These are phyloP conservation scores for Ricinus communis DNA, from an alignment of 345 rosid species.

Conservation along the genomic window DNA sequence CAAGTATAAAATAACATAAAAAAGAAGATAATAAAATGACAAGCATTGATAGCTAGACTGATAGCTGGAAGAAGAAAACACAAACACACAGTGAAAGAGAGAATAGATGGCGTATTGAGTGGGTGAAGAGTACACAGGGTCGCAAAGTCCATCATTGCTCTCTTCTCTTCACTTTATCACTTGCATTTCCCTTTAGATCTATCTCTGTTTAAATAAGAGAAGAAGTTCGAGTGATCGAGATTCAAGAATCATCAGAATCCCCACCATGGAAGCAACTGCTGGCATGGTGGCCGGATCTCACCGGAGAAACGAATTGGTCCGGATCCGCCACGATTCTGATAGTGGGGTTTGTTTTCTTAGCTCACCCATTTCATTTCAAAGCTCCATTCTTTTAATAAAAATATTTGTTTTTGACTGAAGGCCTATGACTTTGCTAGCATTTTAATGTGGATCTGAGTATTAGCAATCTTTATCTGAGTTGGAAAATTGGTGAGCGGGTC, in stretches of 20 bases:
- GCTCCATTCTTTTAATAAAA: neutral
- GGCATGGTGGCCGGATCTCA: slow-evolving; percentile 99
- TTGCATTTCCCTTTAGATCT: slow-evolving; percentile 18
- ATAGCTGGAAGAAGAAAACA: slow-evolving; percentile 10
- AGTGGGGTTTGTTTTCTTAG: slow-evolving; percentile 68
- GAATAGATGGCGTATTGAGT: too few relatives aligned
- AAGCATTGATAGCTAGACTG: neutral
- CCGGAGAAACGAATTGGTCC: slow-evolving; percentile 93
- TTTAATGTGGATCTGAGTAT: neutral
- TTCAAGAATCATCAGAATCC: neutral
- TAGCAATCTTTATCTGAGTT: neutral
- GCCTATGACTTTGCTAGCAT: neutral
- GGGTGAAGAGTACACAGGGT: too few relatives aligned
- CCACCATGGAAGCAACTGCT: slow-evolving; percentile 80
- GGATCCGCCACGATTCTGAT: slow-evolving; percentile 96
- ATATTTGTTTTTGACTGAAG: neutral
- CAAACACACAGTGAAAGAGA: too few relatives aligned
- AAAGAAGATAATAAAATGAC: slow-evolving; percentile 32
- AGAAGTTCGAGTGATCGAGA: neutral
- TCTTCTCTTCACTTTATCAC: neutral
- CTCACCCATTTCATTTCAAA: slow-evolving; percentile 2
- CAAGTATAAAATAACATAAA: slow-evolving; percentile 7
- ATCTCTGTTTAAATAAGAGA: neutral
- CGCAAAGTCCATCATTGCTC: too few relatives aligned
- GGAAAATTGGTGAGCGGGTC: neutral